Evolutionary conservation across 2,329 filamentous ascomycete genomes (phyloP).

Genomic region (Paracoccidioides brasiliensis): DNA sequence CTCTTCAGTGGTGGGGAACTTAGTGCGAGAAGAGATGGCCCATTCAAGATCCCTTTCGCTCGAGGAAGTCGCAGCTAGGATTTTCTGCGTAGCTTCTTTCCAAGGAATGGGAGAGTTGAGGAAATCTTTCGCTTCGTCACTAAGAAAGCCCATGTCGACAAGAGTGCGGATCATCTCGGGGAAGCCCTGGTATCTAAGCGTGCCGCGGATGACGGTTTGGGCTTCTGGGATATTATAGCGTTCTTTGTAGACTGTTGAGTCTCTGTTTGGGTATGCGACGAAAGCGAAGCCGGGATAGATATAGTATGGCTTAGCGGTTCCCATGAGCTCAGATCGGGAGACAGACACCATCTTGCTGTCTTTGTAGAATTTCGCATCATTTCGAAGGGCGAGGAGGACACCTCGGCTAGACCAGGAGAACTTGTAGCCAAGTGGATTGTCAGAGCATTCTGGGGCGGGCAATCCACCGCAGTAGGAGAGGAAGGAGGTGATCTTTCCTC

Average conservation of each 20-base stretch:
- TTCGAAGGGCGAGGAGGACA: constrained; percentile 74
- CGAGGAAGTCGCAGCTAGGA: constrained; percentile 56
- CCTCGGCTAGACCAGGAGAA: constrained; percentile 73
- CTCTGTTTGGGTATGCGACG: constrained; percentile 86
- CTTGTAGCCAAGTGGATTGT: constrained; percentile 89
- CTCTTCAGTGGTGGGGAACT: constrained; percentile 55
- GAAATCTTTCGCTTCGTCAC: constrained; percentile 51
- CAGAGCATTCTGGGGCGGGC: constrained; percentile 56
- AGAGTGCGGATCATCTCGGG: constrained; percentile 79
- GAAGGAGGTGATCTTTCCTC: constrained; percentile 76
- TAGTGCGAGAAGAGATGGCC: constrained; percentile 62
- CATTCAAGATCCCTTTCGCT: constrained; percentile 56
- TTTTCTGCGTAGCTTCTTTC: constrained; percentile 71
- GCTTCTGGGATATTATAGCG: constrained; percentile 87
- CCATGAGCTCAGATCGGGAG: constrained; percentile 62
- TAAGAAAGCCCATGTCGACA: constrained; percentile 81
- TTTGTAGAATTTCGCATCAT: constrained; percentile 71
- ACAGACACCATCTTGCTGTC: constrained; percentile 63
- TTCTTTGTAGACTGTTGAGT: constrained; percentile 76
- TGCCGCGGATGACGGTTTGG: constrained; percentile 71
- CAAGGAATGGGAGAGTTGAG: constrained; percentile 58
- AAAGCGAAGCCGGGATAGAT: constrained; percentile 84
- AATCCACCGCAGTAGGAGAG: constrained; percentile 75
- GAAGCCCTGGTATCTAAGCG: constrained; percentile 78
- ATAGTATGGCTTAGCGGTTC: constrained; percentile 72